Percentiles rank a stretch among this genome's conserved stretches.
Evolutionary conservation across 148 eudicot genomes (phyloP).

Genomic region (Heliamphora exappendiculata): DNA sequence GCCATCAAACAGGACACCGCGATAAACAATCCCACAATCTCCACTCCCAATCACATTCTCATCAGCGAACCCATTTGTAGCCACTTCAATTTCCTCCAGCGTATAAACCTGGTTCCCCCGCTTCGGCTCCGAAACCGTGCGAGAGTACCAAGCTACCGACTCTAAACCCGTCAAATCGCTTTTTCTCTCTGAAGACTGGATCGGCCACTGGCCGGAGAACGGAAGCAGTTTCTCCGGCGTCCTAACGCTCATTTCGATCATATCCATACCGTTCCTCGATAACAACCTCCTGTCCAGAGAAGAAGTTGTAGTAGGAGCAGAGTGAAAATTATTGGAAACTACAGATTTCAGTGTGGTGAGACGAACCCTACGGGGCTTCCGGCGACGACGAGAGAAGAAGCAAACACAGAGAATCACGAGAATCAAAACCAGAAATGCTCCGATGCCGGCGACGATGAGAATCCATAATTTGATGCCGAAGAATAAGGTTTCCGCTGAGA

Average conservation of each 20-base stretch:
- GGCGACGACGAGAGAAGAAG: not conserved
- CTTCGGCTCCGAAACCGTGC: not conserved
- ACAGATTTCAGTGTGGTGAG: not conserved
- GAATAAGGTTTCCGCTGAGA: slow-evolving; percentile 19
- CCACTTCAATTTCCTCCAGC: slow-evolving; percentile 22
- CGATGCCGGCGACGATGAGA: slow-evolving; percentile 10
- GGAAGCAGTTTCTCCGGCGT: not conserved
- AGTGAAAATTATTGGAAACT: not conserved
- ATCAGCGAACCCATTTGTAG: slow-evolving; percentile 29
- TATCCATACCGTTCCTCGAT: slow-evolving; percentile 23
- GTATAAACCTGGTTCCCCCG: slow-evolving; percentile 5
- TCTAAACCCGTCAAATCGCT: not conserved
- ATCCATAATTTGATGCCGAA: slow-evolving; percentile 29
- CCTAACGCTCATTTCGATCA: slow-evolving; percentile 8
- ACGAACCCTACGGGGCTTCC: not conserved
- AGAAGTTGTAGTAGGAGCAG: not conserved
- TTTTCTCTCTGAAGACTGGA: not conserved
- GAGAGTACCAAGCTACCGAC: not conserved
- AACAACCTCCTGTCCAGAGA: slow-evolving; percentile 23
- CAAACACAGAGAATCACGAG: not conserved
- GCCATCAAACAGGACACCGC: slow-evolving; percentile 25
- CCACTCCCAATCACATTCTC: slow-evolving; percentile 36
- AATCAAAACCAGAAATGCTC: not conserved
- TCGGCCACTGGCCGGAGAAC: not conserved
- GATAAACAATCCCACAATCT: slow-evolving; percentile 32